phyloP scores from a whole-genome alignment of 2,329 filamentous ascomycete genomes.

The Rhinocladiella similis region DNA sequence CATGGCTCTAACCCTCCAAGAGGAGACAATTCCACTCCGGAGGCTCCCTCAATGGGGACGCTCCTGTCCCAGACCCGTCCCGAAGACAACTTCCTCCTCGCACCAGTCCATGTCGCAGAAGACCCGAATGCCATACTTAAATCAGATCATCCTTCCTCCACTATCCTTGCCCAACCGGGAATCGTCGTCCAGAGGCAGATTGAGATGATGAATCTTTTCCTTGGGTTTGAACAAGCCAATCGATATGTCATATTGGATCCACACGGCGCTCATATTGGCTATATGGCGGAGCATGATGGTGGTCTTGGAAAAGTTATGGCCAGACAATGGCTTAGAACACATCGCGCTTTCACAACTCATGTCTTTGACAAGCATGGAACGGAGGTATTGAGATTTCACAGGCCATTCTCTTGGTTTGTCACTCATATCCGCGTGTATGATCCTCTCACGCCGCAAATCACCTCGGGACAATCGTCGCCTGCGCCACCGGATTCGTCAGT shows the following conservation, averaged over 20 bases:
- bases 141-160: conserved; percentile 57
- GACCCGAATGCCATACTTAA: conserved; percentile 61
- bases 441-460: conserved; percentile 44
- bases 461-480: conserved; percentile 30
- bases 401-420: conserved; percentile 65
- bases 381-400: conserved; percentile 62
- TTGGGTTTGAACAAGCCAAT: conserved; percentile 68
- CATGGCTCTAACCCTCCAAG: conserved; percentile 6
- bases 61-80: conserved; percentile 45
- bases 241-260: conserved; percentile 66
- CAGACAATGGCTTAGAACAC: conserved; percentile 62
- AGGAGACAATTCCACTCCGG: conserved; percentile 28
- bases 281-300: conserved; percentile 64
- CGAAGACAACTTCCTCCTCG: conserved; percentile 53
- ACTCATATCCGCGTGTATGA: conserved; percentile 60
- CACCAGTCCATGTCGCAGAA: conserved; percentile 62
- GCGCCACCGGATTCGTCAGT: conserved; percentile 30
- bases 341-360: conserved; percentile 64
- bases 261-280: conserved; percentile 63
- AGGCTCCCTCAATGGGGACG: conserved; percentile 38
- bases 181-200: conserved; percentile 64
- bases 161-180: conserved; percentile 60
- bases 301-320: conserved; percentile 58
- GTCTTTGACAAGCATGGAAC: conserved; percentile 62
- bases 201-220: conserved; percentile 66